Percentiles rank a stretch among this genome's conserved stretches.
phyloP scores from a whole-genome alignment of 176 grass and related monocot species.

The Olyra latifolia region DNA sequence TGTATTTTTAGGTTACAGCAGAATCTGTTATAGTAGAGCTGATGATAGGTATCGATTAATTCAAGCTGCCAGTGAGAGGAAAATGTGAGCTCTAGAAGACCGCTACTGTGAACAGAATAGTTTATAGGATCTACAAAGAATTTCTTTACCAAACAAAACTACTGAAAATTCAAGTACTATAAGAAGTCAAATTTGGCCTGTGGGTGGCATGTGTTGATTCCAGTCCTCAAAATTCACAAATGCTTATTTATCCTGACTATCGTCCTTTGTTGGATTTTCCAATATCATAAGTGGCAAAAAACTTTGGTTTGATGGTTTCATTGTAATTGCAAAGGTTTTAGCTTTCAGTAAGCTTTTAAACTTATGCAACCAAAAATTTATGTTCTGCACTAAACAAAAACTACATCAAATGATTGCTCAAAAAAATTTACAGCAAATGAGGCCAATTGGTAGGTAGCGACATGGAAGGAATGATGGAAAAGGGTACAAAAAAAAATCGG shows the following conservation, averaged over 20 bases:
- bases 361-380: neutral
- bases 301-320: neutral
- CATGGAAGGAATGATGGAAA: neutral
- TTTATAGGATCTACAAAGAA: neutral
- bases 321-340: neutral
- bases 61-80: neutral
- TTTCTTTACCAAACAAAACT: neutral
- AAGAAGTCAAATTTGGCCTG: neutral
- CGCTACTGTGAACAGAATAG: no score
- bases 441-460: no score
- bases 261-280: neutral
- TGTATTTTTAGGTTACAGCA: neutral
- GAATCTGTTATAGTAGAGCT: neutral
- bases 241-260: neutral
- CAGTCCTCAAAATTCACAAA: neutral
- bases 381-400: neutral
- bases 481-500: neutral
- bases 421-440: neutral
- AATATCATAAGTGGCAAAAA: neutral
- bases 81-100: neutral
- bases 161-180: neutral
- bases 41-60: neutral
- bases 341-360: neutral
- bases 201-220: neutral
- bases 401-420: neutral